A percentile compares a stretch with the other conserved stretches of the same genome.
Conservation (phyloP, 2,329 filamentous ascomycete species). For the Coleophoma cylindrospora region DNA sequence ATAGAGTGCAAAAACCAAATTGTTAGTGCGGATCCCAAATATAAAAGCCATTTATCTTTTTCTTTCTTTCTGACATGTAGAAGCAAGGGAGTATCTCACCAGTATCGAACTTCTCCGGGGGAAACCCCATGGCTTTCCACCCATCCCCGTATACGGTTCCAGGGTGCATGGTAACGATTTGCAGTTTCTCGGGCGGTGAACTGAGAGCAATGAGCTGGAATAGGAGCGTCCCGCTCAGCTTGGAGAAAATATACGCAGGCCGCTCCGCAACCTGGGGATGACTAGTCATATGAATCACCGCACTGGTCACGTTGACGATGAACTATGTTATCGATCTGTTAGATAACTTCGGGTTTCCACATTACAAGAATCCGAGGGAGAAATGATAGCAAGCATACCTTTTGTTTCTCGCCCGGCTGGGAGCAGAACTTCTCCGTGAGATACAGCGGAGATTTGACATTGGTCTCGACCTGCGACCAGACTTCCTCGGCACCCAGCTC, state of each 20-base stretch:
- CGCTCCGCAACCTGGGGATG: not conserved
- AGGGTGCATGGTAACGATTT: constrained; percentile 35
- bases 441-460: not conserved
- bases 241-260: not conserved
- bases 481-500: not conserved
- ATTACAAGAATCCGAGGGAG: not conserved
- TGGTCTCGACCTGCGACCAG: not conserved
- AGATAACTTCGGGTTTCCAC: not conserved
- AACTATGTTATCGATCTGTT: not conserved
- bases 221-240: not conserved
- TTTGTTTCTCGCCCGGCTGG: not conserved
- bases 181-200: constrained; percentile 26
- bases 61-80: not conserved
- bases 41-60: not conserved
- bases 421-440: not conserved
- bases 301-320: not conserved
- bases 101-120: not conserved
- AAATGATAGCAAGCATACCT: not conserved
- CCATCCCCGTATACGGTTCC: constrained; percentile 30
- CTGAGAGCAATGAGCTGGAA: not conserved
- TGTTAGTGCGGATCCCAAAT: not conserved
- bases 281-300: not conserved
- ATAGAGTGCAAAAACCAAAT: not conserved
- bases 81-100: not conserved
- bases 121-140: not conserved